These are phyloP conservation scores for Inga oerstediana DNA, from an alignment of 306 rosid genomes.

Conservation along the genomic window DNA sequence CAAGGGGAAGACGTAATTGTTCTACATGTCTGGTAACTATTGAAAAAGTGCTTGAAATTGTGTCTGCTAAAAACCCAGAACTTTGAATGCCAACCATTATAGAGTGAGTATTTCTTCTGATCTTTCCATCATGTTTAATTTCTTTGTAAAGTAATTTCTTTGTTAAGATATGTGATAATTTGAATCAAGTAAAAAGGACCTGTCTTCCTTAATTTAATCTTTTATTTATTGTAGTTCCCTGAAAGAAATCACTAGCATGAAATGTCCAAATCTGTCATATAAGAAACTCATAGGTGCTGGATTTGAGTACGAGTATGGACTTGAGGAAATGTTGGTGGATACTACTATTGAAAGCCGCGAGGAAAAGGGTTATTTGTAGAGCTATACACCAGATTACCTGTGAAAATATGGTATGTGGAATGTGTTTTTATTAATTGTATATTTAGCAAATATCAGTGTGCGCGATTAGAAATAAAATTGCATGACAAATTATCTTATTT, in stretches of 20 bases:
- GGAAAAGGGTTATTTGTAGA: neutral
- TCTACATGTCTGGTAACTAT: slow-evolving; percentile 41
- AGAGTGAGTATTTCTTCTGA: slow-evolving; percentile 25
- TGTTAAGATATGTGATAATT: neutral
- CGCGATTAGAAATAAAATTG: no score
- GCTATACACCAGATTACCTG: no score
- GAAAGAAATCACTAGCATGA: neutral
- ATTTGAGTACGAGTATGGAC: neutral
- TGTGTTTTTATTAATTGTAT: no score
- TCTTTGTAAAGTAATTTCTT: no score
- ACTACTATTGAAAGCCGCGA: neutral
- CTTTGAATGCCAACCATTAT: slow-evolving; percentile 29
- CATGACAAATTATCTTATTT: no score
- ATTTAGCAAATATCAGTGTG: no score
- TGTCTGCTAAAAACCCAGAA: slow-evolving; percentile 45
- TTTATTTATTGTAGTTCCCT: neutral
- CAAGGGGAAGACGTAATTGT: slow-evolving; percentile 64
- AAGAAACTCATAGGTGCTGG: slow-evolving; percentile 44
- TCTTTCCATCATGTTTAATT: neutral
- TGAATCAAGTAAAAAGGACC: neutral
- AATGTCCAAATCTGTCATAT: slow-evolving; percentile 27
- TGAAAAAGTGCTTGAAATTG: slow-evolving; percentile 36
- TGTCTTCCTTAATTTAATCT: neutral
- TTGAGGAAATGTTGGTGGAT: neutral
- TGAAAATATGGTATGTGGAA: no score